Evolutionary conservation across 495 filamentous ascomycete genomes (phyloP).

Genomic region (Lasiosphaeris hirsuta): DNA sequence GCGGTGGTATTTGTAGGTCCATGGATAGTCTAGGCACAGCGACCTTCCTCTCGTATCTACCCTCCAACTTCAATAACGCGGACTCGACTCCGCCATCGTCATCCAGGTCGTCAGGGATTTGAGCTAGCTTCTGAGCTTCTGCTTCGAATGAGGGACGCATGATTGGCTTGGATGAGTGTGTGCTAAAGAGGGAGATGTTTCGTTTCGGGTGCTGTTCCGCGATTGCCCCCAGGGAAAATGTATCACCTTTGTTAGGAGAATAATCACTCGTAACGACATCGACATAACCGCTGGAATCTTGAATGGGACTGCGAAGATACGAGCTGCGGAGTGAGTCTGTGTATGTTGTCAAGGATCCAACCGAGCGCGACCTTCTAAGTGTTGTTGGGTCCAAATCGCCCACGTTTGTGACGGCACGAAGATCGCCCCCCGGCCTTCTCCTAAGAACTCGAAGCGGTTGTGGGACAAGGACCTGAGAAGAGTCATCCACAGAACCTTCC

Average conservation of each 20-base stretch:
- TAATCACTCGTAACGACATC: slow-evolving; percentile 43
- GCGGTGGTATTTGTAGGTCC: slow-evolving; percentile 27
- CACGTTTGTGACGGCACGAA: slow-evolving; percentile 74
- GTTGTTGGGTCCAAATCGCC: slow-evolving; percentile 58
- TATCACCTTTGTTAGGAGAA: slow-evolving; percentile 33
- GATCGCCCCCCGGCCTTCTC: slow-evolving; percentile 82
- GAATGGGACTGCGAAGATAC: slow-evolving; percentile 40
- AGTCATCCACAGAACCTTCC: slow-evolving; percentile 34
- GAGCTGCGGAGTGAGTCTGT: slow-evolving; percentile 67
- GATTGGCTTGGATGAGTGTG: slow-evolving; percentile 70
- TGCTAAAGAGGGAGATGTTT: slow-evolving; percentile 62
- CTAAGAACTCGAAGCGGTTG: slow-evolving; percentile 64
- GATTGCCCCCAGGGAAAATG: slow-evolving; percentile 58
- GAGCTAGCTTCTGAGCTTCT: slow-evolving; percentile 82
- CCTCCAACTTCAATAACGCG: slow-evolving; percentile 88
- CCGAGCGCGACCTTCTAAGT: slow-evolving; percentile 62
- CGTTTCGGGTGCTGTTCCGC: slow-evolving; percentile 46
- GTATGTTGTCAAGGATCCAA: slow-evolving; percentile 66
- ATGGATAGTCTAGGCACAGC: slow-evolving; percentile 35
- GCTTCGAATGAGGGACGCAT: slow-evolving; percentile 85
- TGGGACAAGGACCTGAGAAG: slow-evolving; percentile 38
- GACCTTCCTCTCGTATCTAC: slow-evolving; percentile 63
- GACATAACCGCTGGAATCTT: slow-evolving; percentile 40
- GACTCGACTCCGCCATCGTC: slow-evolving; percentile 93
- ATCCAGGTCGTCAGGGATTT: slow-evolving; percentile 77